Evolutionary conservation across 2,329 filamentous ascomycete genomes (phyloP).

Genomic region (Cladophialophora bantiana): DNA sequence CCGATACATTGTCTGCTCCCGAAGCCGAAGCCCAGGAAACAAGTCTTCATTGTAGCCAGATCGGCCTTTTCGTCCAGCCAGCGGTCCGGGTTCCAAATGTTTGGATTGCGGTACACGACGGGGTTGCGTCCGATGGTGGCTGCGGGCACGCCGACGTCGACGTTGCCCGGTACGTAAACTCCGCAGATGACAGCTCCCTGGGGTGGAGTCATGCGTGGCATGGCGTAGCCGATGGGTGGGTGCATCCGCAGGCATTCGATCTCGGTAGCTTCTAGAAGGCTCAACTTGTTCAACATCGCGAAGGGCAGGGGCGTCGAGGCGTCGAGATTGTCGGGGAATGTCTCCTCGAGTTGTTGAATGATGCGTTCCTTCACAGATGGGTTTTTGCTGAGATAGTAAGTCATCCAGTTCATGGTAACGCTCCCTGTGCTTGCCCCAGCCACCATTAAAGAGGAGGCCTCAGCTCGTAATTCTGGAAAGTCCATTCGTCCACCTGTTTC

Average conservation of each 20-base stretch:
- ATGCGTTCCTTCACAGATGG: conserved; percentile 25
- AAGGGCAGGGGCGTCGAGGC: conserved; percentile 23
- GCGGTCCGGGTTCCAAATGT: conserved; percentile 35
- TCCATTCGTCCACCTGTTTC: conserved; percentile 33
- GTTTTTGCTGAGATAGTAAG: conserved; percentile 33
- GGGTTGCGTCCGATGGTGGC: conserved; percentile 30
- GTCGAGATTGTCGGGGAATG: conserved; percentile 31
- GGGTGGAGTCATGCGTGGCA: conserved; percentile 44
- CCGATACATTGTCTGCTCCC: conserved; percentile 34
- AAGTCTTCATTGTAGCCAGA: conserved; percentile 30
- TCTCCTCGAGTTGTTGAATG: conserved; percentile 30
- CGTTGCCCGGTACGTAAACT: conserved; percentile 41
- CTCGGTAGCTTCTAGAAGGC: conserved; percentile 31
- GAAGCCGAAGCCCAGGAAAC: conserved; percentile 32
- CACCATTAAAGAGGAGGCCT: conserved; percentile 34
- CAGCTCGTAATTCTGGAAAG: conserved; percentile 32
- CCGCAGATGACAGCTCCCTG: conserved; percentile 42
- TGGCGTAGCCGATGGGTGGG: conserved; percentile 40
- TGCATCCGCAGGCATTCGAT: conserved; percentile 33
- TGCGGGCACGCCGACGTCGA: conserved; percentile 35
- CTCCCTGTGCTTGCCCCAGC: conserved; percentile 33
- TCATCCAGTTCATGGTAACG: conserved; percentile 36
- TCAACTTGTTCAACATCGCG: conserved; percentile 27
- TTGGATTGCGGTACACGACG: conserved; percentile 28
- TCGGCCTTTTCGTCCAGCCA: conserved; percentile 35